Base-by-base conservation (phyloP, 495 filamentous ascomycete species). In the Friedmanniomyces endolithicus region DNA sequence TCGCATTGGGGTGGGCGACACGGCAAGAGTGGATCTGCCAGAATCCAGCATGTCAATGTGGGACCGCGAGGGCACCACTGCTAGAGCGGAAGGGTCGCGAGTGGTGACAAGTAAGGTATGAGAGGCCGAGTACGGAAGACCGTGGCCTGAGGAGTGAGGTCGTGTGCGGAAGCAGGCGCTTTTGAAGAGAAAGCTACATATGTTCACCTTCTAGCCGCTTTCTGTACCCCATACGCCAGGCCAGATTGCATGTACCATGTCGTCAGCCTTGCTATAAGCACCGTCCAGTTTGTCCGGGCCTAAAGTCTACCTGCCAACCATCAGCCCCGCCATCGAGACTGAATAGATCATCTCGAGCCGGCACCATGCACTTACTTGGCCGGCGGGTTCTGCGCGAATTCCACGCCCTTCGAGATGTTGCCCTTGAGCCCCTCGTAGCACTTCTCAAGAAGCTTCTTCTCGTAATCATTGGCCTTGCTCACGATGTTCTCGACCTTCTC, bases 331-430 rank as follows among this genome's bases (percentile, higher is more conserved):
- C 44, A 16, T 47, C 44, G 22, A 22, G 16, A 29, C 44, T 43
- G 39, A n/a, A 43, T 22, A 43, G 11, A 47, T 3, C 44, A 2
- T 23, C 29, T 33, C 25, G 19, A 9, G 16, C 6, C 27, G 27
- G 25, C 7, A 50, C 24, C 17, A 14, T 41, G 25, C 41, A 53
- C 44, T 41, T 51, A 59, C 50, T 61, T 61, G 43, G 50, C 75
- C 59, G 85, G 80, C 60, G 89, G 80, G 75, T 83, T 89, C 78
- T 89, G 79, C 67, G 77, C 80, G 67, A 97, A 98, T 64, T 85
- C 82, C 62, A 96, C 73, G 63, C 92, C 92, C 79, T 96, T 96
- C 63, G 79, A 71, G 65, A 98, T 95, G 72, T 95, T 98, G 74
- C 78, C 83, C 78, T 88, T 85, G 29, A 98, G 77, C 51, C 80